Evolutionary conservation across 495 filamentous ascomycete genomes (phyloP).

Genomic region (Hypomontagnella monticulosa): DNA sequence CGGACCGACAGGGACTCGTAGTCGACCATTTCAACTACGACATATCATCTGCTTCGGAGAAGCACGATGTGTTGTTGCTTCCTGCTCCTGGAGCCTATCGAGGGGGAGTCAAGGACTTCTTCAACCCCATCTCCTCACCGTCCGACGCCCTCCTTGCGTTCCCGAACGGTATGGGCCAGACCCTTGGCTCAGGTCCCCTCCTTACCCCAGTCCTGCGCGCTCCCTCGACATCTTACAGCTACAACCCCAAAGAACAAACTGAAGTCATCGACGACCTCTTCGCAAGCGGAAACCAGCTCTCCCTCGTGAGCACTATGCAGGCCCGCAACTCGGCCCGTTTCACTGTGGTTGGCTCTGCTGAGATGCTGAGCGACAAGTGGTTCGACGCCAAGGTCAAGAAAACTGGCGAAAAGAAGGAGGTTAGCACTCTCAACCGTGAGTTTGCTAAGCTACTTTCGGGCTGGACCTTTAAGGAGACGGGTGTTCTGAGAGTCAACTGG

Average conservation of each 20-base stretch:
- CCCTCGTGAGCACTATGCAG: conserved; percentile 84
- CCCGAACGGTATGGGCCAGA: conserved; percentile 80
- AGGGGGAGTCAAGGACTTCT: conserved; percentile 79
- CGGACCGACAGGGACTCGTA: conserved; percentile 80
- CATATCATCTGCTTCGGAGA: conserved; percentile 73
- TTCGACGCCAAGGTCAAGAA: conserved; percentile 82
- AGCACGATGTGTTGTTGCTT: conserved; percentile 88
- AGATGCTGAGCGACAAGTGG: conserved; percentile 89
- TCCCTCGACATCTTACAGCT: conserved; percentile 85
- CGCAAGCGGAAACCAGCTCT: conserved; percentile 82
- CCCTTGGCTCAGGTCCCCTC: conserved; percentile 78
- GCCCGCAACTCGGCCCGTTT: conserved; percentile 93
- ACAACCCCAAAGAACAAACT: conserved; percentile 90
- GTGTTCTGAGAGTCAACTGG: conserved; percentile 85
- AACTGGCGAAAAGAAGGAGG: conserved; percentile 62
- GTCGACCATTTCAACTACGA: conserved; percentile 98
- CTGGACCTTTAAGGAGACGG: conserved; percentile 95
- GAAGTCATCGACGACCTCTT: conserved; percentile 78
- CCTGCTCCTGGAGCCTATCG: conserved; percentile 69
- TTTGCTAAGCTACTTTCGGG: conserved; percentile 84
- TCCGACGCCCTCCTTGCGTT: conserved; percentile 75
- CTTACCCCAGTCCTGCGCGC: conserved; percentile 84
- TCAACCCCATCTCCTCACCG: conserved; percentile 66
- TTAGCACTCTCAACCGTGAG: conserved; percentile 77
- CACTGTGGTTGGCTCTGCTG: conserved; percentile 83